A percentile compares a stretch with the other conserved stretches of the same genome.
These are phyloP conservation scores for Tothia fuscella DNA, from an alignment of 2,329 filamentous ascomycete species.

Conservation along the genomic window DNA sequence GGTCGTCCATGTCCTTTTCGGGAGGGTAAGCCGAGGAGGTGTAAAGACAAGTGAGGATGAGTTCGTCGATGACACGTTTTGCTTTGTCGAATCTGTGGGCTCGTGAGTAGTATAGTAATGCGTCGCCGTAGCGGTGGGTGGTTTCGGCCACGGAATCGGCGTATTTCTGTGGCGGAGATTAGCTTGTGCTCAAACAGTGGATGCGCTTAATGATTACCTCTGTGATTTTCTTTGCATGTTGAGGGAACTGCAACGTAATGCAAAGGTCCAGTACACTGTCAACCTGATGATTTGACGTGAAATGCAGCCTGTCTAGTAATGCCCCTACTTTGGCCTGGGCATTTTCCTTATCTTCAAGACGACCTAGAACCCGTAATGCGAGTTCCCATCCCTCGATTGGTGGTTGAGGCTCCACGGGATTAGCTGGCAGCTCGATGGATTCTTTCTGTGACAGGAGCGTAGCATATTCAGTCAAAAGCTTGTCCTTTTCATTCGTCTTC, in stretches of 20 bases:
- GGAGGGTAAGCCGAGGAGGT: conserved; percentile 74
- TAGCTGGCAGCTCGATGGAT: no score
- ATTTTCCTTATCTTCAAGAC: conserved; percentile 60
- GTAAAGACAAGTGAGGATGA: conserved; percentile 77
- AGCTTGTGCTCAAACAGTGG: neutral
- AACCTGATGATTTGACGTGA: conserved; percentile 58
- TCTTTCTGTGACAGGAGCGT: conserved; percentile 26
- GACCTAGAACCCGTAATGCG: conserved; percentile 68
- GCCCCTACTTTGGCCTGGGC: conserved; percentile 64
- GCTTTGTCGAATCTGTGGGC: conserved; percentile 69
- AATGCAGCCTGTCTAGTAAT: conserved; percentile 59
- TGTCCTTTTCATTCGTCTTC: conserved; percentile 60
- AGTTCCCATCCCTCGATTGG: conserved; percentile 70
- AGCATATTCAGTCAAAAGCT: conserved; percentile 66
- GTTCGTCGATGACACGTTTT: conserved; percentile 70
- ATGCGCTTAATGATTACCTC: conserved; percentile 44
- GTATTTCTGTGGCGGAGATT: conserved; percentile 33
- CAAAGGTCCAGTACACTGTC: conserved; percentile 74
- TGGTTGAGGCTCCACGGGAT: conserved; percentile 15
- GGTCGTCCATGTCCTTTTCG: conserved; percentile 56
- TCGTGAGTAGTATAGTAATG: conserved; percentile 81
- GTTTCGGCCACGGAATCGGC: conserved; percentile 64
- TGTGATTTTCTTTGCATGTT: conserved; percentile 68
- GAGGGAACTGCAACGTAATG: conserved; percentile 63
- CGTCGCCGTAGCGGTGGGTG: conserved; percentile 70